Conservation (phyloP, 768 basidiomycete genomes). For the Leccinum variicolor region DNA sequence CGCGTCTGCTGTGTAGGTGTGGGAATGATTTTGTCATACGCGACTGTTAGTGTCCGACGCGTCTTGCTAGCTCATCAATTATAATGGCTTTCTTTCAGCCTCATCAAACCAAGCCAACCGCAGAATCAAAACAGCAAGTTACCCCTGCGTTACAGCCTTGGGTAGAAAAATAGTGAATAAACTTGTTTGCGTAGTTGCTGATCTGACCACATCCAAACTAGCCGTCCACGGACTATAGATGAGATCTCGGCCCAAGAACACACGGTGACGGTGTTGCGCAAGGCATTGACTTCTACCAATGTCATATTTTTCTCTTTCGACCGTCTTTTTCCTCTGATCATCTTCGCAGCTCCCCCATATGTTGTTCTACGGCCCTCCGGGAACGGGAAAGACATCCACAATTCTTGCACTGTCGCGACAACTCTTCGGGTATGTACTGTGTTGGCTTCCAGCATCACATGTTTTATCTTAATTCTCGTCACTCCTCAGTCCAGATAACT, state of each 20-base stretch:
- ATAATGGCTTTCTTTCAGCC: conserved; percentile 75
- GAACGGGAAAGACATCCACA: conserved; percentile 97
- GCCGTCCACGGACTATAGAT: conserved; percentile 96
- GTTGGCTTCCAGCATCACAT: not conserved
- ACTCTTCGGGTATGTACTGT: conserved; percentile 75
- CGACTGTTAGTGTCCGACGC: conserved; percentile 45
- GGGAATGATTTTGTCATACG: not conserved
- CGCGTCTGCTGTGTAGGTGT: conserved; percentile 21
- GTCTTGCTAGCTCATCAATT: conserved; percentile 11
- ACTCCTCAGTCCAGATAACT: conserved; percentile 82
- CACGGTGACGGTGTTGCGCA: conserved; percentile 86
- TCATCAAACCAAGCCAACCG: conserved; percentile 37
- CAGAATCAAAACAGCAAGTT: conserved; percentile 41
- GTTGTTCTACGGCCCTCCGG: conserved; percentile 99
- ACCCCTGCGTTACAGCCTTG: conserved; percentile 79
- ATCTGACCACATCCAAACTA: conserved; percentile 31
- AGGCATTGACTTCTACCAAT: conserved; percentile 90
- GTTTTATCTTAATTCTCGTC: not conserved
- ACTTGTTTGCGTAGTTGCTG: not conserved
- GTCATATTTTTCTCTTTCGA: conserved; percentile 38
- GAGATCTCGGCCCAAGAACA: conserved; percentile 98
- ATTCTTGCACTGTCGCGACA: conserved; percentile 93
- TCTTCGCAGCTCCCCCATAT: conserved; percentile 88
- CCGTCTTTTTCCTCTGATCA: conserved; percentile 7
- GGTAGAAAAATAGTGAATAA: conserved; percentile 95